Conservation (phyloP, 2,329 filamentous ascomycete genomes). For the Penicillium thymicola region DNA sequence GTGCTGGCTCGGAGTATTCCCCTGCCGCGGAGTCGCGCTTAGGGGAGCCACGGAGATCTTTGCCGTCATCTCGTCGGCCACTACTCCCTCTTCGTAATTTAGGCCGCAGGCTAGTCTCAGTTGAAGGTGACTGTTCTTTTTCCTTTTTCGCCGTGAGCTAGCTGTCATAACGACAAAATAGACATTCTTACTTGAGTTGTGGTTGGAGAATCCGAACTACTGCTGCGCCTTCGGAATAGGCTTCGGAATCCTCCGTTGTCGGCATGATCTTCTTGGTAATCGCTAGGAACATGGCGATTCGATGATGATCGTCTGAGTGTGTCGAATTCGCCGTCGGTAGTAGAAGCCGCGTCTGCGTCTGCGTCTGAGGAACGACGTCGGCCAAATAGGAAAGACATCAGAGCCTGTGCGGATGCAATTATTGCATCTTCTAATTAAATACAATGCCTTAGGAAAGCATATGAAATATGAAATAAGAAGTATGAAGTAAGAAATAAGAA, state of each 20-base stretch:
- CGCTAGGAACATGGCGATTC: conserved; percentile 6
- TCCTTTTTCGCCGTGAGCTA: neutral
- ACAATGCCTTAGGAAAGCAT: neutral
- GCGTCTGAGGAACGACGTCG: conserved; percentile 28
- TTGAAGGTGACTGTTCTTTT: neutral
- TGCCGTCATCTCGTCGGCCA: neutral
- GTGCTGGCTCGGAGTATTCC: conserved; percentile 23
- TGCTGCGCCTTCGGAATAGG: conserved; percentile 24
- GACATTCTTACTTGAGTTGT: conserved; percentile 3
- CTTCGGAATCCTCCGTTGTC: conserved; percentile 19
- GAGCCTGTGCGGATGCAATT: neutral
- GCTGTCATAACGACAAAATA: neutral
- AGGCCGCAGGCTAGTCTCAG: neutral
- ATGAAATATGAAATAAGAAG: neutral
- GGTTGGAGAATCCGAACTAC: neutral
- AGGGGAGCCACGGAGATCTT: conserved; percentile 3
- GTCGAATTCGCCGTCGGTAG: conserved; percentile 8
- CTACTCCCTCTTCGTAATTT: neutral
- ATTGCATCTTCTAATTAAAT: neutral
- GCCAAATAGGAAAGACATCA: conserved; percentile 28
- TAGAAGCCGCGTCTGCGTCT: neutral
- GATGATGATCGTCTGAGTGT: conserved; percentile 7
- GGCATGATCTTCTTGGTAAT: neutral
- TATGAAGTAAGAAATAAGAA: neutral
- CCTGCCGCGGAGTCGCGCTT: conserved; percentile 8